Conservation (phyloP, 1,139 yeast species). For the Scheffersomyces quercinus region DNA sequence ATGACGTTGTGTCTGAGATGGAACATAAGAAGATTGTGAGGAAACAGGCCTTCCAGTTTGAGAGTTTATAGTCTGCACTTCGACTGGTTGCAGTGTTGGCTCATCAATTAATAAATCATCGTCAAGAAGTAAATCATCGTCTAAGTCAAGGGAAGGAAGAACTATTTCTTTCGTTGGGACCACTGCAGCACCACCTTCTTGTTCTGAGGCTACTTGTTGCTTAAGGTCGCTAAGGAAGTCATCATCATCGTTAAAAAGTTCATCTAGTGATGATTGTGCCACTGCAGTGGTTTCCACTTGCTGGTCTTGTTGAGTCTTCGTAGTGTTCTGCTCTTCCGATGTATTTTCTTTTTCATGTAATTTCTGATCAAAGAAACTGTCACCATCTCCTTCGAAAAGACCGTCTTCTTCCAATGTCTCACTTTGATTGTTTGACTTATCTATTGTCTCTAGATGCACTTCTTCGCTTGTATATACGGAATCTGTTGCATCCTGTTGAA, state of each 20-base stretch:
- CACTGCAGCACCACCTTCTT: neutral
- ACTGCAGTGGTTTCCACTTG: neutral
- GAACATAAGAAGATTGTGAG: too few species aligned
- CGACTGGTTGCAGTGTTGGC: slow-evolving; percentile 1
- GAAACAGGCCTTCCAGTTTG: too few species aligned
- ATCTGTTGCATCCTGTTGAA: too few species aligned
- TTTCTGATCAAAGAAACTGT: too few species aligned
- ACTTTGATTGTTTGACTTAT: too few species aligned
- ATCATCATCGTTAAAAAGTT: slow-evolving; percentile 17
- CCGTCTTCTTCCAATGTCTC: too few species aligned
- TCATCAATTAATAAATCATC: slow-evolving; percentile 26
- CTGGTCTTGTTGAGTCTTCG: neutral
- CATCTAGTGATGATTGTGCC: slow-evolving; percentile 9
- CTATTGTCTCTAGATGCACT: too few species aligned
- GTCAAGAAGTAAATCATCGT: slow-evolving; percentile 48
- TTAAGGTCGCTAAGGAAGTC: slow-evolving; percentile 15
- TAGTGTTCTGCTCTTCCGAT: too few species aligned
- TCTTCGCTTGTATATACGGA: too few species aligned
- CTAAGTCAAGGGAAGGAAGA: slow-evolving; percentile 36
- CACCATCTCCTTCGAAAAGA: too few species aligned
- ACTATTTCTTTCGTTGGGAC: neutral
- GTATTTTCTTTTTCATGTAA: too few species aligned
- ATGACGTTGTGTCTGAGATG: neutral
- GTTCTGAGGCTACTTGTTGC: neutral
- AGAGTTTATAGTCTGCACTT: too few species aligned